Base-by-base conservation (phyloP, 805 yeast genomes). In the Suhomyces tanzawaensis region DNA sequence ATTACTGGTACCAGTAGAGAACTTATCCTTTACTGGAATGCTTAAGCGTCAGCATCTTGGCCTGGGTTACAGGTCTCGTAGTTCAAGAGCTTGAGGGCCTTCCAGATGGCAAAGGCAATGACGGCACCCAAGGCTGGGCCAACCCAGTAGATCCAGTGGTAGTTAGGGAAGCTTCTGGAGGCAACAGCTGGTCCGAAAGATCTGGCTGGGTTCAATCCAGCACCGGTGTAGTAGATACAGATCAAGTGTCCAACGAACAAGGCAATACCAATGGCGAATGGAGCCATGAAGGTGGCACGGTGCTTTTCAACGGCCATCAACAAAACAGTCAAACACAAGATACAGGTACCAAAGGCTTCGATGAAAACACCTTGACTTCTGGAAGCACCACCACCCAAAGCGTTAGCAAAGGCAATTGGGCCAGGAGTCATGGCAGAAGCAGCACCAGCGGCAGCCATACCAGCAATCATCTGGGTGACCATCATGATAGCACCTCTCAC, bases 111-210 rank as follows among this genome's bases (percentile, higher is more conserved):
- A 49, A 74, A 77, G 26, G 95, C 82, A 49, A 86, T 58, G 39
- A 73, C 44, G 8, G 90, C 66, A 47, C 95, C 95, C 42, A 84
- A 56, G 39, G 81, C 52, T 44, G 96, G 95, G 38, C 96, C 96
- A 41, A 87, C 79, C 93, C 95, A 86, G 74, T 87, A 87, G 48
- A 88, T 86, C 95, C 95, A 87, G 73, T 81, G 88, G 69, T 87
- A 87, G 55, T 54, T 60, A 24, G 95, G 95, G 81, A 88, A 88
- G 16, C 77, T 70, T 40, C 62, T 70, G 39, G 76, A 75, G 42
- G 89, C 95, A 44, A 86, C 69, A 58, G 81, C 76, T 37, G 95
- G 95, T 56, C 96, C 96, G 40, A 87, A 76, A 23, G 86, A 70
- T 72, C 96, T 80, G 32, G 96, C 95, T 41, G 95, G 95, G 74